Conservation (phyloP, 768 basidiomycete species). For the Crucibulum laeve region DNA sequence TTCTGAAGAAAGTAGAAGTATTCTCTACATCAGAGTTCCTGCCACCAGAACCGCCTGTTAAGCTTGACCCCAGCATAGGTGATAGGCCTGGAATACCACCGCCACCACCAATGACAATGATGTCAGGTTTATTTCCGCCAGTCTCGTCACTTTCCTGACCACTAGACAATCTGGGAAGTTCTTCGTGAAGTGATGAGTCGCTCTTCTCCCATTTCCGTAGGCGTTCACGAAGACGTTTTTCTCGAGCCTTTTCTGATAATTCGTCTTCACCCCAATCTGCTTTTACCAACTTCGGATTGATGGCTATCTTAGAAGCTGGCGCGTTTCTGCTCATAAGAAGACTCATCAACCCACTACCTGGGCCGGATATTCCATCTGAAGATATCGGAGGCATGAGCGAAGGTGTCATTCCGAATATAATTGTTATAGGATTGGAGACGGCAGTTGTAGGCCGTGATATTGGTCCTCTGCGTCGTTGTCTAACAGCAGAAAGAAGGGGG, state of each 20-base stretch:
- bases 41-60: constrained; percentile 12
- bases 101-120: constrained; percentile 46
- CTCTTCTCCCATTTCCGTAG: constrained; percentile 72
- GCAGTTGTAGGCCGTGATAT: constrained; percentile 57
- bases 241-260: constrained; percentile 59
- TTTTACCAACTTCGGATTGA: constrained; percentile 30
- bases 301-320: constrained; percentile 21
- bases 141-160: constrained; percentile 31
- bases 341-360: constrained; percentile 35
- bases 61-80: constrained; percentile 19
- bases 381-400: constrained; percentile 51
- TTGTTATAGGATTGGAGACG: constrained; percentile 66
- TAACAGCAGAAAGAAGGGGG: constrained; percentile 73
- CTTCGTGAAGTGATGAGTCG: constrained; percentile 53
- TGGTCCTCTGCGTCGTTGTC: constrained; percentile 65
- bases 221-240: constrained; percentile 67
- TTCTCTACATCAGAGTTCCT: constrained; percentile 18
- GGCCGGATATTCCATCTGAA: constrained; percentile 14
- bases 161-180: constrained; percentile 52
- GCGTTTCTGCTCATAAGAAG: constrained; percentile 40
- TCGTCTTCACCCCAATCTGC: constrained; percentile 67
- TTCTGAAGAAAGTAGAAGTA: constrained; percentile 52
- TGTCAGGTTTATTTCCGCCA: constrained; percentile 30
- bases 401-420: constrained; percentile 87
- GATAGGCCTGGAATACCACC: constrained; percentile 31